A percentile compares a stretch with the other conserved stretches of the same genome.
Conservation (phyloP, 805 yeast species). For the Kazachstania africana region DNA sequence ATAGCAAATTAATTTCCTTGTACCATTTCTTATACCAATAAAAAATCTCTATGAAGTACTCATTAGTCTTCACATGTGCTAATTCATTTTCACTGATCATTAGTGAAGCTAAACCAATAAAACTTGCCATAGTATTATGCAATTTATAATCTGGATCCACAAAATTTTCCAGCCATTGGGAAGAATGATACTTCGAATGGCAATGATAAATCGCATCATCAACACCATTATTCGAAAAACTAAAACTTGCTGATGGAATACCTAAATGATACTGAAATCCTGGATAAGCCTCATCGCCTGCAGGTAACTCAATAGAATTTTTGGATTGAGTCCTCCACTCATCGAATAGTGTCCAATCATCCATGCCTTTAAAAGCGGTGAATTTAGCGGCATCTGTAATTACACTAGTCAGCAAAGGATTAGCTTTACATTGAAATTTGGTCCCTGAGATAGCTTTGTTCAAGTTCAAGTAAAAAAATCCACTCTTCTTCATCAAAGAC, state of each 20-base stretch:
- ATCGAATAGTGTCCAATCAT: slow-evolving; percentile 33
- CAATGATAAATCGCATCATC: slow-evolving; percentile 43
- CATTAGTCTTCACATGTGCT: slow-evolving; percentile 33
- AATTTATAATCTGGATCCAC: slow-evolving; percentile 41
- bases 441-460: slow-evolving; percentile 43
- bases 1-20: slow-evolving; percentile 7
- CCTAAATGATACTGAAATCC: slow-evolving; percentile 59
- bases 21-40: slow-evolving; percentile 25
- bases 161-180: slow-evolving; percentile 40
- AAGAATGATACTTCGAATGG: slow-evolving; percentile 50
- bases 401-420: slow-evolving; percentile 44
- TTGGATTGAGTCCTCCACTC: slow-evolving; percentile 32
- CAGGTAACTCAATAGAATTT: slow-evolving; percentile 31
- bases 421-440: slow-evolving; percentile 34
- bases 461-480: slow-evolving; percentile 43
- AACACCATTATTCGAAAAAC: slow-evolving; percentile 27
- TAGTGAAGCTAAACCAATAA: slow-evolving; percentile 43
- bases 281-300: slow-evolving; percentile 43
- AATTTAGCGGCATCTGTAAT: slow-evolving; percentile 35
- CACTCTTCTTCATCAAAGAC: slow-evolving; percentile 33
- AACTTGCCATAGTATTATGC: slow-evolving; percentile 49
- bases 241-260: slow-evolving; percentile 47
- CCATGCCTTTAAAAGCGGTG: slow-evolving; percentile 32
- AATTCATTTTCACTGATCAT: slow-evolving; percentile 48
- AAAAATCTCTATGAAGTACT: slow-evolving; percentile 36